phyloP scores from a whole-genome alignment of 139 green algal genomes.

The Volvox reticuliferus region DNA sequence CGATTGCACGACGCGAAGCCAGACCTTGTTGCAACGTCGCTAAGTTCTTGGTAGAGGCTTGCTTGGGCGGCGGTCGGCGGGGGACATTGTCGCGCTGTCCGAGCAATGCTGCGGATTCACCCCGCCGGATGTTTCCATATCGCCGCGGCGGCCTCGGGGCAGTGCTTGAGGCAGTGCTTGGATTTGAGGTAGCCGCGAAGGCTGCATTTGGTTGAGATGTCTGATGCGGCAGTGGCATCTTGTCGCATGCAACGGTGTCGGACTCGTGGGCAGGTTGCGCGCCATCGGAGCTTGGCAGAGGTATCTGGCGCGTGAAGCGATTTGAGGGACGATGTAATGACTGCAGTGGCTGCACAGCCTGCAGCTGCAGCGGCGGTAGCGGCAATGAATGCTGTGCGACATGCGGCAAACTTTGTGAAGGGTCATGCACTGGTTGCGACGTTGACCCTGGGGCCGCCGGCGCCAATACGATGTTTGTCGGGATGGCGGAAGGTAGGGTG shows the following conservation, averaged over 20 bases:
- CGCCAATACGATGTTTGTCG: not conserved
- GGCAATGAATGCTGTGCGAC: not conserved
- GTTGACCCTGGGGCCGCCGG: not conserved
- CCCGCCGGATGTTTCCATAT: constrained; percentile 5
- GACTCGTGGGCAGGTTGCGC: not conserved
- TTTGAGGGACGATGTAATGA: not conserved
- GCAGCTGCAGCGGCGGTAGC: not conserved
- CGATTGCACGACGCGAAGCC: not conserved
- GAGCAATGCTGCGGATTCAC: not conserved
- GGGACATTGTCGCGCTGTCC: not conserved
- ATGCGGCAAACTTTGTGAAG: not conserved
- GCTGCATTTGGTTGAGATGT: not conserved
- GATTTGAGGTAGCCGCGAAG: not conserved
- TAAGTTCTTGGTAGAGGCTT: not conserved
- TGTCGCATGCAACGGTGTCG: not conserved
- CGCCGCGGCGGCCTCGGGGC: not conserved
- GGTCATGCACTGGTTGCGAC: not conserved
- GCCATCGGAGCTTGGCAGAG: not conserved
- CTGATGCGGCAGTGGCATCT: not conserved
- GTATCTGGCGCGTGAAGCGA: not conserved
- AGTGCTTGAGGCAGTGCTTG: not conserved
- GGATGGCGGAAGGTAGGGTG: not conserved
- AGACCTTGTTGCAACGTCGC: not conserved
- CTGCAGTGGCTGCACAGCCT: not conserved
- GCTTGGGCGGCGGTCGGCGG: not conserved